phyloP scores from a whole-genome alignment of 139 green algal genomes.

The Chlamydomonas schloesseri region DNA sequence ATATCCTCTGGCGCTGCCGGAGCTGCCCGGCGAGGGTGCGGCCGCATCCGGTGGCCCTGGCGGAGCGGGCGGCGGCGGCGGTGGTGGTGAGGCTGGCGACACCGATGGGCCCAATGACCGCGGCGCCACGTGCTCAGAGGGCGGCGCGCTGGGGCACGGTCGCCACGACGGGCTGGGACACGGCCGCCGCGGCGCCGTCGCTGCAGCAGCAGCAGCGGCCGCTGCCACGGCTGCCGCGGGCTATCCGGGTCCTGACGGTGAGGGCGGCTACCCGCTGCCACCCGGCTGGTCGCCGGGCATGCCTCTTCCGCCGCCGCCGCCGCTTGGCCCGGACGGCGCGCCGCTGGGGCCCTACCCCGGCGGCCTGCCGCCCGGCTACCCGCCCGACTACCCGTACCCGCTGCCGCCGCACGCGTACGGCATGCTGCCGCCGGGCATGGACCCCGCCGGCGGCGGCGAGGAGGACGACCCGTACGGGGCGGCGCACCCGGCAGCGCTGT shows the following conservation, averaged over 20 bases:
- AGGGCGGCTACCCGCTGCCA: background rate
- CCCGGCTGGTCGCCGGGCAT: too few species aligned
- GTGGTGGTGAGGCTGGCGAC: background rate
- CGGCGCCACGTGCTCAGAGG: conserved; percentile 23
- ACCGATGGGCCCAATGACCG: conserved; percentile 3
- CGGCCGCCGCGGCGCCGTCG: background rate
- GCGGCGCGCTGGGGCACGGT: background rate
- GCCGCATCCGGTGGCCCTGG: background rate
- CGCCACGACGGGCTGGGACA: background rate
- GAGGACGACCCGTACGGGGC: background rate
- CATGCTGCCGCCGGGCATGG: background rate
- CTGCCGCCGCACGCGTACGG: conserved; percentile 9
- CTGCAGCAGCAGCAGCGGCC: background rate
- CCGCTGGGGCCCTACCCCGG: background rate
- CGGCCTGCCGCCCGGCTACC: background rate
- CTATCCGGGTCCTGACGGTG: background rate
- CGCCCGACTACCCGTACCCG: background rate
- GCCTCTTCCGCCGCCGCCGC: too few species aligned
- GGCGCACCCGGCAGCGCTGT: background rate
- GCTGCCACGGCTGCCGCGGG: background rate
- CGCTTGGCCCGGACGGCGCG: background rate
- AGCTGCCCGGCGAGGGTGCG: background rate
- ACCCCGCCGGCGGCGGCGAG: background rate
- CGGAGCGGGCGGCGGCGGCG: background rate
- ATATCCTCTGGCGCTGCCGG: background rate